These are phyloP conservation scores for Zygnema cylindricum DNA, from an alignment of 139 green algal species.

Conservation along the genomic window DNA sequence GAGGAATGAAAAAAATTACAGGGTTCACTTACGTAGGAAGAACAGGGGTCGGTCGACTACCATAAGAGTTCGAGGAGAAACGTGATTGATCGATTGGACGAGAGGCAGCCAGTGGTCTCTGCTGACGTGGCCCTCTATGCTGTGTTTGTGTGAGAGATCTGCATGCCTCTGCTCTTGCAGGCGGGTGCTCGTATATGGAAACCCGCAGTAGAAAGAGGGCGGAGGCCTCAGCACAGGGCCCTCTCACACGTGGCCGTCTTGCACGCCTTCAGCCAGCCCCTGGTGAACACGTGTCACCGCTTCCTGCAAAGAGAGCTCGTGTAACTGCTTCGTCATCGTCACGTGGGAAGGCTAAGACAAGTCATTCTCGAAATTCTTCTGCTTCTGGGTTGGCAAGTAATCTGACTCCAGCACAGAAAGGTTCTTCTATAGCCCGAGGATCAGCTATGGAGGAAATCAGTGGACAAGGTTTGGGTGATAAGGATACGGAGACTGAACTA, in stretches of 20 bases:
- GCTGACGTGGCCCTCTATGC: constrained; percentile 5
- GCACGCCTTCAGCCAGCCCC: constrained; percentile 2
- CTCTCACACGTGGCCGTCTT: neutral
- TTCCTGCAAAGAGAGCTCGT: neutral
- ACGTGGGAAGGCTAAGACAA: neutral
- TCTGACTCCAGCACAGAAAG: neutral
- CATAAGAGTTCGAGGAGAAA: too few species aligned
- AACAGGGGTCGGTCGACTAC: too few species aligned
- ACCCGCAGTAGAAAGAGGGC: constrained; percentile 36
- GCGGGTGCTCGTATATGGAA: constrained; percentile 23
- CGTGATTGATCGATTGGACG: too few species aligned
- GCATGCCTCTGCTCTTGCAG: constrained; percentile 21
- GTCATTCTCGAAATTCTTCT: neutral
- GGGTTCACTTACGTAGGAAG: too few species aligned
- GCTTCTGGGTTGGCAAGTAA: neutral
- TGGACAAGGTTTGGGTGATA: neutral
- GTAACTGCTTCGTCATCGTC: neutral
- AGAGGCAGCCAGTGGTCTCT: neutral
- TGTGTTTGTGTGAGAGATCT: neutral
- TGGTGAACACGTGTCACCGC: neutral
- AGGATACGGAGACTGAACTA: neutral
- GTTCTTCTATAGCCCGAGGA: too few species aligned
- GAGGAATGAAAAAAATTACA: too few species aligned
- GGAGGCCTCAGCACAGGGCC: constrained; percentile 14
- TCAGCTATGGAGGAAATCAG: too few species aligned